Percentiles rank a stretch among this genome's conserved stretches.
Evolutionary conservation across 73 alveolate genomes (phyloP).

Genomic region (Blepharisma stoltei): DNA sequence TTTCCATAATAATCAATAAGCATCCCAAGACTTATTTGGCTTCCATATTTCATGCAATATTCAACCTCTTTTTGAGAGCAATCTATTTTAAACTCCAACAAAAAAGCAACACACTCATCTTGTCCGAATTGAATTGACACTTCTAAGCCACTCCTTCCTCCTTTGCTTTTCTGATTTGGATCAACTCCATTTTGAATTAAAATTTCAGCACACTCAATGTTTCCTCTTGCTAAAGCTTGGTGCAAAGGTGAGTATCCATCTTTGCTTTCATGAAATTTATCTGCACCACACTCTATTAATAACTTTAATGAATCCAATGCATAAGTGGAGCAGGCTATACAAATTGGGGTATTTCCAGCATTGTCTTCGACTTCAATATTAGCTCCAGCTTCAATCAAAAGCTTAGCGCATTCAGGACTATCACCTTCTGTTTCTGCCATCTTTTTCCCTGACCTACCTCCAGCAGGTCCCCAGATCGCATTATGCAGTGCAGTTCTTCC

Average conservation of each 20-base stretch:
- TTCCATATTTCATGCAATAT: background rate
- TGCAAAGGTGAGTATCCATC: background rate
- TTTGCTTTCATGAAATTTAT: background rate
- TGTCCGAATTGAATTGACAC: background rate
- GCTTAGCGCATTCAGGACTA: constrained; percentile 26
- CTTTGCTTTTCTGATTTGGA: background rate
- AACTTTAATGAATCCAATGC: background rate
- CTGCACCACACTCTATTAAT: background rate
- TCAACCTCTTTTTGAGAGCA: background rate
- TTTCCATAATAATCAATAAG: background rate
- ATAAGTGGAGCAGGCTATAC: background rate
- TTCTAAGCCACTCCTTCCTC: background rate
- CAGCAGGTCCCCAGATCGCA: constrained; percentile 23
- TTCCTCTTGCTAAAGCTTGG: background rate
- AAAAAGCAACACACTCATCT: background rate
- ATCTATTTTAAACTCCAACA: background rate
- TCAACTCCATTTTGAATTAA: background rate
- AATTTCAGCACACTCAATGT: background rate
- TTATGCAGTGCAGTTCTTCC: constrained; percentile 26
- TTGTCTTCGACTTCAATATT: background rate
- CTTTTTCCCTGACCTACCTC: constrained; percentile 14
- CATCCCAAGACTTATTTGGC: background rate
- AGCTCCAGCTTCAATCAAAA: constrained; percentile 1
- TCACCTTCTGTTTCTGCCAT: background rate
- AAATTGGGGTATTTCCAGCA: constrained; percentile 4